Evolutionary conservation across 148 eudicot genomes (phyloP).

Genomic region (Spergularia marina): DNA sequence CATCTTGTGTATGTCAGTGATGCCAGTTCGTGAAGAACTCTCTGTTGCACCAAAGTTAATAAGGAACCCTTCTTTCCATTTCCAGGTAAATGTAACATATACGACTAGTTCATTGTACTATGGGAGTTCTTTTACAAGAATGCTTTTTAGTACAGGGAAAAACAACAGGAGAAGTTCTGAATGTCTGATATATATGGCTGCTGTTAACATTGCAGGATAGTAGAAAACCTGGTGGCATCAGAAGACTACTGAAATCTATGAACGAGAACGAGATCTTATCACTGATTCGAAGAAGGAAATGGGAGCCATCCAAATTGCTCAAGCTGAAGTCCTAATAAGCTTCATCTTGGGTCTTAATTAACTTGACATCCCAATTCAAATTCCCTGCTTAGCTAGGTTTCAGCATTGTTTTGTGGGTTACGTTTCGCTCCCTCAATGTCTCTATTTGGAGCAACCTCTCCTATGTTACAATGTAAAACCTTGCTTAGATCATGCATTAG

Average conservation of each 20-base stretch:
- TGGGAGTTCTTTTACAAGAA: no score
- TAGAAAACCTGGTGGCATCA: slow-evolving; percentile 32
- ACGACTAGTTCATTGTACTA: no score
- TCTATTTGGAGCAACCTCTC: no score
- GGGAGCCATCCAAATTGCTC: slow-evolving; percentile 30
- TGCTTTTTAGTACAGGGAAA: neutral
- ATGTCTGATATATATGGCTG: neutral
- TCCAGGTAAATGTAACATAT: slow-evolving; percentile 42
- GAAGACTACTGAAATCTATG: slow-evolving; percentile 41
- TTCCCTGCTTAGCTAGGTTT: no score
- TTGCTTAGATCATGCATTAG: no score
- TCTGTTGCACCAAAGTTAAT: slow-evolving; percentile 34
- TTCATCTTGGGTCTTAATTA: neutral
- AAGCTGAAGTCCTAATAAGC: slow-evolving; percentile 21
- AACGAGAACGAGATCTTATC: slow-evolving; percentile 40
- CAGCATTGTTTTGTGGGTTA: no score
- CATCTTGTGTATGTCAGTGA: slow-evolving; percentile 24
- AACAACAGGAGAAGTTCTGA: neutral
- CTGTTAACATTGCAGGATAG: slow-evolving; percentile 34
- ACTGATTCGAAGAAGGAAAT: slow-evolving; percentile 34
- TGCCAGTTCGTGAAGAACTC: slow-evolving; percentile 50
- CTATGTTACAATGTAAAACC: no score
- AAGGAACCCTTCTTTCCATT: slow-evolving; percentile 47
- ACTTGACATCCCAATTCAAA: no score
- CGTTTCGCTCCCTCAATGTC: no score